Percentiles rank a stretch among this genome's conserved stretches.
Evolutionary conservation across 1,284 basidiomycete species (phyloP).

Genomic region (Coniophora puteana): DNA sequence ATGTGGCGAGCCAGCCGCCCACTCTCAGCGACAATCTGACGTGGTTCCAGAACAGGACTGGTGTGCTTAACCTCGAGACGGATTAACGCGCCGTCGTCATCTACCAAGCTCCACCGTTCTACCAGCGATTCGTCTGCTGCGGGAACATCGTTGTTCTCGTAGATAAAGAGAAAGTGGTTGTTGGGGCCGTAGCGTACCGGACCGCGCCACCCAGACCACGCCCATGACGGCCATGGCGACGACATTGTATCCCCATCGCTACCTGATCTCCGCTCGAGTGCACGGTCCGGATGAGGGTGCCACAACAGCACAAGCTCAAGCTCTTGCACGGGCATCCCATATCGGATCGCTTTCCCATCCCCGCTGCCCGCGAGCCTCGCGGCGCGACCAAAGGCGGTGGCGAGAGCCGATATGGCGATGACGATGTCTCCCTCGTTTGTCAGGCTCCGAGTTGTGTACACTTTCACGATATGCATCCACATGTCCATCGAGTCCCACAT

Average conservation of each 20-base stretch:
- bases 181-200: conserved; percentile 11
- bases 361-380: background rate
- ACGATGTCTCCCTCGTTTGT: conserved; percentile 8
- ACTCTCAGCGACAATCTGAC: conserved; percentile 2
- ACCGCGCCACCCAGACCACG: conserved; percentile 21
- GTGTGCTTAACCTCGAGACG: background rate
- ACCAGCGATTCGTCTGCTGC: conserved; percentile 1
- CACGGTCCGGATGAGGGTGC: conserved; percentile 3
- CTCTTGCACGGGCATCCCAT: conserved; percentile 7
- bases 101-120: conserved; percentile 2
- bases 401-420: background rate
- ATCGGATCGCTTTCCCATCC: conserved; percentile 5
- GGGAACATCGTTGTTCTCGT: conserved; percentile 4
- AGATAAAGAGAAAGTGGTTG: conserved; percentile 4
- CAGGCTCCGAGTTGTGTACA: conserved; percentile 5
- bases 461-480: background rate
- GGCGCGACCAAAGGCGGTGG: background rate
- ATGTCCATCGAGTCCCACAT: background rate
- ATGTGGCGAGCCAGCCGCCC: background rate
- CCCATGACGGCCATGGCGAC: conserved; percentile 17
- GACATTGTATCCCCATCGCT: conserved; percentile 2
- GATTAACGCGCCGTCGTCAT: background rate
- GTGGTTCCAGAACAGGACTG: too few species aligned
- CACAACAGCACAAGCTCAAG: conserved; percentile 4
- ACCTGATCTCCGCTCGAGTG: conserved; percentile 4